A percentile compares a stretch with the other conserved stretches of the same genome.
Conservation (phyloP, 2,329 filamentous ascomycete species). For the Claviceps cyperi region DNA sequence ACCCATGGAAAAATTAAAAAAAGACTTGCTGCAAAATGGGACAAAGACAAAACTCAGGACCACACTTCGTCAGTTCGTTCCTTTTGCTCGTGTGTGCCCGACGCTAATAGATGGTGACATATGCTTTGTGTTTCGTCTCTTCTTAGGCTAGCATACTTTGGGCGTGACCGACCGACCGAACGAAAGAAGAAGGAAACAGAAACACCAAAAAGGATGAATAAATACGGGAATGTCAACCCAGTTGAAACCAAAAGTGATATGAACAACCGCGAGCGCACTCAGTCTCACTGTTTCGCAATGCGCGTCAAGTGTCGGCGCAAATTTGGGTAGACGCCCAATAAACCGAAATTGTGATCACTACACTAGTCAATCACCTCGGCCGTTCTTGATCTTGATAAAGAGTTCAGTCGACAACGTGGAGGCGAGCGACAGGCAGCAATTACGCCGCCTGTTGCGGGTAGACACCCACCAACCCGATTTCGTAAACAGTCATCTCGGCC, state of each 20-base stretch:
- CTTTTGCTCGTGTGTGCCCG: not conserved
- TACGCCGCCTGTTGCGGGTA: not conserved
- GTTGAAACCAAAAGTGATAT: not conserved
- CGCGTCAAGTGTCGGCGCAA: not conserved
- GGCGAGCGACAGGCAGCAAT: not conserved
- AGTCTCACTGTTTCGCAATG: not conserved
- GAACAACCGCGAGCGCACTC: not conserved
- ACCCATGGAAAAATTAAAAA: not conserved
- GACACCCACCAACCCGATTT: no score
- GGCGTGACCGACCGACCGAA: not conserved
- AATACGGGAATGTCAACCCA: not conserved
- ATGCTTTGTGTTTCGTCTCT: not conserved
- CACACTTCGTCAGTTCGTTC: not conserved
- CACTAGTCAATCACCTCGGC: not conserved
- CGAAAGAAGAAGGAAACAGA: not conserved
- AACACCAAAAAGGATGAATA: not conserved
- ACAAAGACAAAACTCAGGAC: not conserved
- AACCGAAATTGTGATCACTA: not conserved
- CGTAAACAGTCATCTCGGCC: no score
- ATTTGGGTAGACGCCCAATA: not conserved
- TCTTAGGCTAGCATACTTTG: not conserved
- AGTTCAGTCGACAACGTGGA: not conserved
- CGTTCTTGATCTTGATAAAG: not conserved
- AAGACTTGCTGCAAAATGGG: not conserved
- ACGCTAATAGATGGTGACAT: not conserved